phyloP scores from a whole-genome alignment of 768 basidiomycete species.

The Hemileccinum impolitum region DNA sequence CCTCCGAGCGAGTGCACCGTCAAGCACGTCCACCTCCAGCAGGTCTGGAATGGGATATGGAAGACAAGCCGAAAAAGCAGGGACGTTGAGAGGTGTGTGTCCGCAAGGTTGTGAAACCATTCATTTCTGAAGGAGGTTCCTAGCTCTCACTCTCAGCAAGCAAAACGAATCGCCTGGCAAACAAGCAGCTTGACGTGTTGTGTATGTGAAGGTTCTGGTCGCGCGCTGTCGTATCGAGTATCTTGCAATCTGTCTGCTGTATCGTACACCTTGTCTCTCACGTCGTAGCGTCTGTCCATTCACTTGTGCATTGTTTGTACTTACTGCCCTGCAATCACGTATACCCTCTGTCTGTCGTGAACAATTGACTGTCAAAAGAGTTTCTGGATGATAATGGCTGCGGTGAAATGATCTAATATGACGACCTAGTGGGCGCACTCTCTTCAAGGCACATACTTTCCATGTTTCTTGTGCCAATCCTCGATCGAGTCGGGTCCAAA shows the following conservation, averaged over 20 bases:
- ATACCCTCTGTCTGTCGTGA: background rate
- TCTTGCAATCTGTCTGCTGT: background rate
- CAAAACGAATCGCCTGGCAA: conserved; percentile 58
- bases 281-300: conserved; percentile 6
- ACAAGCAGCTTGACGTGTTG: conserved; percentile 27
- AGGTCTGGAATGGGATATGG: conserved; percentile 72
- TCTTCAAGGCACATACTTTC: conserved; percentile 32
- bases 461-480: conserved; percentile 56
- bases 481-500: conserved; percentile 50
- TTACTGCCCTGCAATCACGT: conserved; percentile 1
- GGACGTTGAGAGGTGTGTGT: conserved; percentile 55
- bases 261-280: conserved; percentile 4
- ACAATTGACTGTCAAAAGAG: too few species aligned
- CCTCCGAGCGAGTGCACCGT: conserved; percentile 3
- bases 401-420: too few species aligned
- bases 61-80: conserved; percentile 74
- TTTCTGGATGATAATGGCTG: too few species aligned
- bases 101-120: background rate
- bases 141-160: conserved; percentile 55
- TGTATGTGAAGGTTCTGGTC: background rate
- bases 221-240: conserved; percentile 1
- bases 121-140: too few species aligned
- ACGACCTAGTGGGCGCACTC: too few species aligned
- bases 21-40: conserved; percentile 21
- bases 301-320: conserved; percentile 8